A percentile compares a stretch with the other conserved stretches of the same genome.
These are phyloP conservation scores for Emydomyces testavorans DNA, from an alignment of 2,329 filamentous ascomycete species.

Conservation along the genomic window DNA sequence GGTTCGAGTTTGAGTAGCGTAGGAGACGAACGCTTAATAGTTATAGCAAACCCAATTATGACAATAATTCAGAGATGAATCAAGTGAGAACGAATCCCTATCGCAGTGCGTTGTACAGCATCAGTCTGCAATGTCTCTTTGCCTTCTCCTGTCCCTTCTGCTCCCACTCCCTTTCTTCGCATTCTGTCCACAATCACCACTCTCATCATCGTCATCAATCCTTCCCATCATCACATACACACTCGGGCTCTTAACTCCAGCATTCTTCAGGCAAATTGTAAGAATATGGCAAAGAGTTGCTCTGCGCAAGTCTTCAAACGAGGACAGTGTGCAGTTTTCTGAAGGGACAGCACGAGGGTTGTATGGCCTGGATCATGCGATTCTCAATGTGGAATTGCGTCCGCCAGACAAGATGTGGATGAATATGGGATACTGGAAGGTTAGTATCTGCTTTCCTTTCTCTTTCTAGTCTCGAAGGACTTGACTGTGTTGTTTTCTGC, in stretches of 20 bases:
- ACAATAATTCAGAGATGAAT: no score
- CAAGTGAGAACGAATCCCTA: no score
- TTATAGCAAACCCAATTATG: no score
- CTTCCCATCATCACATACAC: conserved; percentile 2
- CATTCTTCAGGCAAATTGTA: not conserved
- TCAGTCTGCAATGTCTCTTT: no score
- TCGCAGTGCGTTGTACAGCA: no score
- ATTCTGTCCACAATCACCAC: no score
- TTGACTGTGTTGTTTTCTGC: not conserved
- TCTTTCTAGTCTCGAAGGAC: not conserved
- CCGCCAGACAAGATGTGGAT: conserved; percentile 48
- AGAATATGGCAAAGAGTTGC: not conserved
- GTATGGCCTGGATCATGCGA: conserved; percentile 47
- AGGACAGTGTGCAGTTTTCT: not conserved
- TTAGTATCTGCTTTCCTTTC: conserved; percentile 12
- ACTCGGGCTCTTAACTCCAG: not conserved
- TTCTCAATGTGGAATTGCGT: conserved; percentile 38
- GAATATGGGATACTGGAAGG: conserved; percentile 52
- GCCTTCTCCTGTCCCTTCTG: not conserved
- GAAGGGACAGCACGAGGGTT: conserved; percentile 12
- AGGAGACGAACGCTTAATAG: no score
- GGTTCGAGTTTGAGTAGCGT: no score
- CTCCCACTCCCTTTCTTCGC: conserved; percentile 1
- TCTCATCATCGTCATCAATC: not conserved
- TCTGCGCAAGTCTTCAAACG: no score